Evolutionary conservation across 306 rosid species (phyloP), one percentile per base, ranked within the genome.

Genomic region (Lathyrus oleraceus): DNA sequence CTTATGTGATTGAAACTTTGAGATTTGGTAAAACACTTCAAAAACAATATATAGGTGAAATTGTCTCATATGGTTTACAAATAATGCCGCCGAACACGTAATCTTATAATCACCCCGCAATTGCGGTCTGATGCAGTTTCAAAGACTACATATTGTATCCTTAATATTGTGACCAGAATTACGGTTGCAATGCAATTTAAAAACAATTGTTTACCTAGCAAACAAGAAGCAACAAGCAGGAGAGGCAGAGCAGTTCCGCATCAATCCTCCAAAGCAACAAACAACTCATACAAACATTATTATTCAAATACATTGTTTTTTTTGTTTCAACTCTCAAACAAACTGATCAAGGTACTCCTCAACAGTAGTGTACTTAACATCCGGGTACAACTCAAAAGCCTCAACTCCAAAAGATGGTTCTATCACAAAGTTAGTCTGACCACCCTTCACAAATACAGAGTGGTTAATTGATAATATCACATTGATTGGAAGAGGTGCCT

Each of bases 371-470:
- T 88, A 93, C 25, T 85, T 76, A 54, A 90, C 94, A 61, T 93
- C 96, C 0, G 97, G 96, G 80, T 90, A 93, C 4, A 93, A 75
- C 63, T 71, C 81, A 1, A 85, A 87, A 44, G 96, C 98, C 77
- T 93, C 94, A 4, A 87, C 96, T 6, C 96, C 98, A 56, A 93
- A 90, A 0, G 98, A 88, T 12, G 90, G 76, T 14, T 90, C 87
- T 5, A 93, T 90, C 76, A 82, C 87, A 38, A 90, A 93, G 85
- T 88, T 90, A 71, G 96, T 87, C 2, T 85, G 87, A 25, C 90
- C 98, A 64, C 97, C 98, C 66, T 87, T 88, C 74, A 93, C 94
- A 21, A 86, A 86, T 40, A 63, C 83, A 2, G 89, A 87, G 75
- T 90, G 96, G 75, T 78, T 81, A 69, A 90, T 74, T 20, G 88